Evolutionary conservation across 139 green algal genomes (phyloP), one percentile per base, ranked within the genome.

Genomic region (Tetradesmus lagerheimii): DNA sequence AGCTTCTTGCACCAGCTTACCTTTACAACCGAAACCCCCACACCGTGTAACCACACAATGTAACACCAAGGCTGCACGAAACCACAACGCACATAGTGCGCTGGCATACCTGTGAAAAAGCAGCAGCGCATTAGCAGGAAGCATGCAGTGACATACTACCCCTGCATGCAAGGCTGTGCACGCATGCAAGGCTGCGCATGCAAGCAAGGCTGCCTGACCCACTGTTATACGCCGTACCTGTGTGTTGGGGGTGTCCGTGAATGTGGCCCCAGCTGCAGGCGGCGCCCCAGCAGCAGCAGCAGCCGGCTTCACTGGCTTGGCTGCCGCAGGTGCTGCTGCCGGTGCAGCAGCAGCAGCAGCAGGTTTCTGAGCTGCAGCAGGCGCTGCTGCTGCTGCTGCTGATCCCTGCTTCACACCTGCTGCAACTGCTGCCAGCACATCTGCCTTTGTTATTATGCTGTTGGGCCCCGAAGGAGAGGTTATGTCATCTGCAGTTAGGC

Each of bases 401-500:
- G 34, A 23, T 4, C 85, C 80, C 0, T 89, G 87, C 91, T 93
- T 92, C 0, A 83, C 76, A 0, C 96, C 95, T 4, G 86, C 87
- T 8, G 90, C 94, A 8, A 98, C 93, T 27, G 97, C 96, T 16
- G 92, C 93, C 74, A 99, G 91, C 41, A 99, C 96, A 89, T 99
- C 97, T 0, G 91, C 95, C 93, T 99, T 99, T 11, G 96, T 98
- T 67, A 99, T 82, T 45, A 98, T 97, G 50, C 92, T 92, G 6
- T 94, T 90, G 0, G 96, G 97, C 0, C 97, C 97, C 1, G 95
- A 98, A 25, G 93, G 91, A 9, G 67, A 74, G 16, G 97, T 83
- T 5, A 86, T 41, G 15, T 91, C 91, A 0, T 66, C 71, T 0
- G 64, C 35, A 15, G 64, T 75, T 6, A 98, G 75, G 1, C 93